Evolutionary conservation across 176 grass and related monocot genomes (phyloP), one percentile per base, ranked within the genome.

Genomic region (Musa beccarii): DNA sequence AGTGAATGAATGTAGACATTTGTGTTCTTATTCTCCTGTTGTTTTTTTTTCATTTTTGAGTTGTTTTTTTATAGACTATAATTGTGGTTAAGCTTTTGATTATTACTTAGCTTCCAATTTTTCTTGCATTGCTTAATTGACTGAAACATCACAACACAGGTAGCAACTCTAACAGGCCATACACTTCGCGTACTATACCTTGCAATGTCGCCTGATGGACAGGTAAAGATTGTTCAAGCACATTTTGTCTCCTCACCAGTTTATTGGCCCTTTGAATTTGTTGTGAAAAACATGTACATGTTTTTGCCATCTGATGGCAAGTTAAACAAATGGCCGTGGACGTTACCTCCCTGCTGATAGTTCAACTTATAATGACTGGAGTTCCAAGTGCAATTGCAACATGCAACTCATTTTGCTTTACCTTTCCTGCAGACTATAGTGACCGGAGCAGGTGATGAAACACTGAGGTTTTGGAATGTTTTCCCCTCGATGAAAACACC

Each of bases 381-480:
- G 21, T 66, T 66, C 22, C 22, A 24, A 66, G 24, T 28, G 26
- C 28, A 28, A 26, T 61, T 51, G 20, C 53, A 78, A 0, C 71
- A 73, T 28, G 62, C 8, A 81, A 68, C 20, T 63, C 8, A 29
- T 52, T 63, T 81, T 51, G 19, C 51, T 73, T 19, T 10, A 15
- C 57, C 1, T 81, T 79, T 66, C 59, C 21, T 90, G 63, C 81
- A 98, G 90, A 93, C 90, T 24, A 89, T 98, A 86, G 95, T 93
- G 75, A 98, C 95, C 17, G 95, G 90, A 70, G 95, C 95, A 0
- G 90, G 95, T 0, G 95, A 98, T 1, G 95, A 98, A 81, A 98
- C 95, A 57, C 82, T 98, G 11, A 83, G 95, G 78, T 99, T 97
- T 74, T 99, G 90, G 90, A 99, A 94, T 78, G 87, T 99, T 24